These are phyloP conservation scores for Cladophialophora immunda DNA, from an alignment of 2,329 filamentous ascomycete species.

Conservation along the genomic window DNA sequence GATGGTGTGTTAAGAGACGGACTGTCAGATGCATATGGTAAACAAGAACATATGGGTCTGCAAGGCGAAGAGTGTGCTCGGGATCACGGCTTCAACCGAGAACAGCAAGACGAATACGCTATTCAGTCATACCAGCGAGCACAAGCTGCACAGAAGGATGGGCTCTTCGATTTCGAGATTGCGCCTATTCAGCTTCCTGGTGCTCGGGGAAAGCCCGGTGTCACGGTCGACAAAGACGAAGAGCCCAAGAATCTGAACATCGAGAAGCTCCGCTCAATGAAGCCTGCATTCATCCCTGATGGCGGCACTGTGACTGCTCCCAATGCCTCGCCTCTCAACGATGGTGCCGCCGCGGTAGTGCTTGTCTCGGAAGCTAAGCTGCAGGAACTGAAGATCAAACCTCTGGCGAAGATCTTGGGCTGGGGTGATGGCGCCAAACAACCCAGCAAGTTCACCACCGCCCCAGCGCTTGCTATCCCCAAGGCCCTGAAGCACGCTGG, in stretches of 20 bases:
- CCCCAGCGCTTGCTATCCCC: conserved; percentile 91
- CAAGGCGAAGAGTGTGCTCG: conserved; percentile 89
- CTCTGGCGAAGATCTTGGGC: conserved; percentile 93
- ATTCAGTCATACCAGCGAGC: conserved; percentile 95
- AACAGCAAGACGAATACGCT: conserved; percentile 93
- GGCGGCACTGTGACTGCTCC: conserved; percentile 89
- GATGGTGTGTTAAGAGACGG: conserved; percentile 96
- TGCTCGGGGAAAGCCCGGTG: conserved; percentile 85
- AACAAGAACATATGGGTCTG: conserved; percentile 96
- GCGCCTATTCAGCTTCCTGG: conserved; percentile 86
- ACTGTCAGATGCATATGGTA: conserved; percentile 87
- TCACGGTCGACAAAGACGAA: conserved; percentile 84
- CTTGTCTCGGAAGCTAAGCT: conserved; percentile 94
- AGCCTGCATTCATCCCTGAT: conserved; percentile 80
- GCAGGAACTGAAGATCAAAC: conserved; percentile 89
- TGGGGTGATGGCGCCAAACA: conserved; percentile 95
- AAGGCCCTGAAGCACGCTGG: conserved; percentile 97
- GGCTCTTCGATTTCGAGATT: conserved; percentile 86
- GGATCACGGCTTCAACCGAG: conserved; percentile 81
- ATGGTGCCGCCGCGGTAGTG: conserved; percentile 90
- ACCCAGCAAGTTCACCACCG: conserved; percentile 94
- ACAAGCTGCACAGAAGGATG: conserved; percentile 81
- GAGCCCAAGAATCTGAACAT: conserved; percentile 92
- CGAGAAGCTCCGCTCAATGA: conserved; percentile 84
- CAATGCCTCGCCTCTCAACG: conserved; percentile 95